Conservation (phyloP, 108 stramenopile species). For the Pseudonitzschia delicatissima region DNA sequence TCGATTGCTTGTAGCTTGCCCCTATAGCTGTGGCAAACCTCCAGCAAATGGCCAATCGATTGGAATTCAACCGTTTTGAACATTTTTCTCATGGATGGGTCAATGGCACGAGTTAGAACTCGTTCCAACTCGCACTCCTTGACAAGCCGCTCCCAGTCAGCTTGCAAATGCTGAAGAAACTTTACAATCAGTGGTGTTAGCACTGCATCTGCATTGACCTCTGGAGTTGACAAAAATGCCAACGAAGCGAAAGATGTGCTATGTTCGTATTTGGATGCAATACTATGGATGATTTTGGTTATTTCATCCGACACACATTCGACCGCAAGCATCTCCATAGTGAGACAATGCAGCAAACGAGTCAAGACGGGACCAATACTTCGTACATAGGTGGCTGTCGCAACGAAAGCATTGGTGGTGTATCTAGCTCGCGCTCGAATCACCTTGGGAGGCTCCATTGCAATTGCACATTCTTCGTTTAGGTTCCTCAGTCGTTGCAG, state of each 20-base stretch:
- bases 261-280: slow-evolving; percentile 78
- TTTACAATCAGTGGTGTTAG: slow-evolving; percentile 62
- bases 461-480: slow-evolving; percentile 72
- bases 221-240: slow-evolving; percentile 81
- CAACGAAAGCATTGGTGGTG: slow-evolving; percentile 55
- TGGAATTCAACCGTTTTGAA: slow-evolving; percentile 79
- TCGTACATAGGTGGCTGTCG: slow-evolving; percentile 56
- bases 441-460: slow-evolving; percentile 60
- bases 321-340: slow-evolving; percentile 76
- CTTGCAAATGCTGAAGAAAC: slow-evolving; percentile 68
- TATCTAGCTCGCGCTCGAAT: slow-evolving; percentile 54
- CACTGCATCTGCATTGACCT: slow-evolving; percentile 64
- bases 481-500: slow-evolving; percentile 37
- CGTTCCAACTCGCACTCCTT: slow-evolving; percentile 70
- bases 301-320: slow-evolving; percentile 63
- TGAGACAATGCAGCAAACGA: slow-evolving; percentile 53
- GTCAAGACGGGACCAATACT: slow-evolving; percentile 54
- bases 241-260: slow-evolving; percentile 80
- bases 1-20: slow-evolving; percentile 65
- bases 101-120: slow-evolving; percentile 52
- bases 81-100: slow-evolving; percentile 52
- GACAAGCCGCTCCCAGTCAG: slow-evolving; percentile 49
- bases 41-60: slow-evolving; percentile 79
- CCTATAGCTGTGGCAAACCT: slow-evolving; percentile 69
- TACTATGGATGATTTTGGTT: slow-evolving; percentile 49